Conservation (phyloP, 345 rosid species). For the Mercurialis annua region DNA sequence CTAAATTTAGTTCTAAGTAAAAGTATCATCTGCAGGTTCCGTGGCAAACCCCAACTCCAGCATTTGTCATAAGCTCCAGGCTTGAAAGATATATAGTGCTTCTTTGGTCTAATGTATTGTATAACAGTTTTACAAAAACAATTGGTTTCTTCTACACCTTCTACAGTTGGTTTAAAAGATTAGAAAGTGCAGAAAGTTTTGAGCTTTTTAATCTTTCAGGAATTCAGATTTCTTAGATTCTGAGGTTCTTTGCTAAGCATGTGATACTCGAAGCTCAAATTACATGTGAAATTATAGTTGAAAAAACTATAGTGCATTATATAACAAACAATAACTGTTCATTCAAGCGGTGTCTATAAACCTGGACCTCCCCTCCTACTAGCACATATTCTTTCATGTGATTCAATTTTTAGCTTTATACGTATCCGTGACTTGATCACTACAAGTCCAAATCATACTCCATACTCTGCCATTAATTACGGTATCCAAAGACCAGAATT, state of each 20-base stretch:
- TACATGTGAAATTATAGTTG: not conserved
- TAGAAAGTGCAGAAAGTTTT: too few relatives aligned
- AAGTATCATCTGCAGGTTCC: constrained; percentile 43
- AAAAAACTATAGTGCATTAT: not conserved
- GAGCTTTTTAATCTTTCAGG: too few relatives aligned
- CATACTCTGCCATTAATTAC: constrained; percentile 30
- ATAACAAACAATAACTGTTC: not conserved
- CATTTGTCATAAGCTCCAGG: constrained; percentile 49
- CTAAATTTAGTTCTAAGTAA: too few relatives aligned
- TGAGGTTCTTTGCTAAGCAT: not conserved
- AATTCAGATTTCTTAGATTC: too few relatives aligned
- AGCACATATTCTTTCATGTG: constrained; percentile 19
- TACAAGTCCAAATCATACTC: constrained; percentile 3
- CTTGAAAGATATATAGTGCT: constrained; percentile 24
- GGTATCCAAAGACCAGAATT: constrained; percentile 33
- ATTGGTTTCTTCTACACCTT: too few relatives aligned
- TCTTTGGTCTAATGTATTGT: not conserved
- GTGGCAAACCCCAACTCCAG: constrained; percentile 41
- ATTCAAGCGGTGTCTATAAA: not conserved
- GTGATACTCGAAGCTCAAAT: not conserved
- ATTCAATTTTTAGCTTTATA: constrained; percentile 4
- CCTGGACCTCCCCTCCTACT: too few relatives aligned
- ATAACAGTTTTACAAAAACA: not conserved
- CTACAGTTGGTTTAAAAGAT: too few relatives aligned
- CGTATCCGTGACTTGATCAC: constrained; percentile 36